Evolutionary conservation across 2,329 filamentous ascomycete genomes (phyloP), one percentile per base, ranked within the genome.

Genomic region (Akanthomyces lecanii): DNA sequence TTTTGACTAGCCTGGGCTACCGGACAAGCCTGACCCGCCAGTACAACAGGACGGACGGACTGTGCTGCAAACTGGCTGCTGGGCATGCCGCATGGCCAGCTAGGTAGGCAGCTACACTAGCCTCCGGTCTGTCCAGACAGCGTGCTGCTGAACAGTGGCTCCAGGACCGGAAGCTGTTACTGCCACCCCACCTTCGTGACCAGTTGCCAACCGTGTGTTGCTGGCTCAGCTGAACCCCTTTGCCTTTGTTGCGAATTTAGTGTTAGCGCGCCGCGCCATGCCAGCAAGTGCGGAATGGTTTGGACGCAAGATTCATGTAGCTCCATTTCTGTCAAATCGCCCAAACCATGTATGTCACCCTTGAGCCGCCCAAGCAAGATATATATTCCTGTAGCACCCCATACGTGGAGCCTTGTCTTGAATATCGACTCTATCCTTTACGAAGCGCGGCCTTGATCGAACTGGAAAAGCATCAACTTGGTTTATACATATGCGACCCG

Each of bases 211-310:
- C 50, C 51, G 40, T 54, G 50, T 62, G 60, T 62, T 54, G 60
- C 60, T 62, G 60, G 60, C 52, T 62, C 52, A 62, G 60, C 60
- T 62, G 60, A 62, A 62, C 60, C 52, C 44, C 51, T 44, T 62
- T 55, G 60, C 60, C 52, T 62, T 56, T 54, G 30, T 44, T 56
- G 28, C 51, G 33, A 56, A 52, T 61, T 54, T 38, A 48, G 50
- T 54, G 50, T 61, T 61, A 61, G 60, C 52, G 60, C 52, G 23
- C 40, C 33, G 60, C 60, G 52, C 60, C 60, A 50, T 62, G 60
- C 50, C 38, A 30, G 45, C 50, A 61, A 61, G 58, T 54, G 28
- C 59, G 58, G 58, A 53, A 61, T 53, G 51, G 59, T 62, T 56
- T 62, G 60, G 51, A 51, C 33, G 60, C 60, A 48, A 62, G 52